Conservation (phyloP, 2,329 filamentous ascomycete species). For the Talaromyces piceae region DNA sequence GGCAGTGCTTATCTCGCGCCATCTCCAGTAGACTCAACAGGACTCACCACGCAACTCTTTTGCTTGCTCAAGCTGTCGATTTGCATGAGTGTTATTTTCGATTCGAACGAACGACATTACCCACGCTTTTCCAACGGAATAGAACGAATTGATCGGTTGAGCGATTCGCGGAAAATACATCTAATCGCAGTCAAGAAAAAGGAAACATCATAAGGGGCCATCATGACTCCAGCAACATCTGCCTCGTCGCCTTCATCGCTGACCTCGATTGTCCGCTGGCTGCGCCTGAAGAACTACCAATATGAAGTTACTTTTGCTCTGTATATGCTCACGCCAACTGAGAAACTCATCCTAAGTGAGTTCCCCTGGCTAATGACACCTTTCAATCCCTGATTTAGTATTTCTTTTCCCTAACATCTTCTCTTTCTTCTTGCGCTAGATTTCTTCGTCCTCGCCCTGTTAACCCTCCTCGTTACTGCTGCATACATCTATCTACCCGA, state of each 20-base stretch:
- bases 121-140: no score
- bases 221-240: conserved; percentile 1
- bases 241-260: conserved; percentile 28
- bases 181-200: no score
- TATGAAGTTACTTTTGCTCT: conserved; percentile 94
- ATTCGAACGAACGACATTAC: no score
- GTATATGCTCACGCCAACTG: conserved; percentile 93
- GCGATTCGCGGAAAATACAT: no score
- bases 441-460: conserved; percentile 82
- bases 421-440: conserved; percentile 45
- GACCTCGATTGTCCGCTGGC: conserved; percentile 64
- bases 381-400: background rate
- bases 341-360: conserved; percentile 97
- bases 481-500: conserved; percentile 88
- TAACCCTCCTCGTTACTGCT: conserved; percentile 78
- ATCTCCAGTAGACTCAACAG: no score
- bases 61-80: no score
- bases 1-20: no score
- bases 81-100: no score
- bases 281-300: conserved; percentile 94
- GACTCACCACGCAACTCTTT: no score
- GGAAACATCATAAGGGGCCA: background rate
- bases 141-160: no score
- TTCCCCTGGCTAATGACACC: no score
- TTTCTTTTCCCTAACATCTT: background rate